Base-by-base conservation (phyloP, 768 basidiomycete genomes). In the Pholiota microspora region DNA sequence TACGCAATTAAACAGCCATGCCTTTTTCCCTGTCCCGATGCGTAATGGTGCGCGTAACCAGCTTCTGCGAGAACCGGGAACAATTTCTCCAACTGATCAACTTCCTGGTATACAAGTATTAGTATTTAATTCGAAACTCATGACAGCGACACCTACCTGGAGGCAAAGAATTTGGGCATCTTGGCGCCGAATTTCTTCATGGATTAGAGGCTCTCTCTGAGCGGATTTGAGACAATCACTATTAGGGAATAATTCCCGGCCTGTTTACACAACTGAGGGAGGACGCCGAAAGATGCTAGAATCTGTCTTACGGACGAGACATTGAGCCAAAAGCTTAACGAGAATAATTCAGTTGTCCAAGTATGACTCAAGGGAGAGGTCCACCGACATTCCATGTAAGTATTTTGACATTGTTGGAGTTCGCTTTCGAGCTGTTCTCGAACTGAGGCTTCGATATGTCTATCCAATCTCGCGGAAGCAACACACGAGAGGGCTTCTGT, bases 1-100 rank as follows among this genome's bases (percentile, higher is more conserved):
- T 83, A 94, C 0, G 88, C 84, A 55, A 97, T 83, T 50, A 96
- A 81, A 66, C 90, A 89, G 1, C 94, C 94, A 59, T 98, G 94
- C 44, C 79, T 81, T 71, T 98, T 98, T 6, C 72, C 71, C 16
- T 79, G 84, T 8, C 92, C 94, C 31, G 81, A 75, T 6, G 83
- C 85, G 68, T 84, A 88, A 47, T 82, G 78, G 64, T 82, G 70
- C 7, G 73, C 69, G 67, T 94, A 94, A 8, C 83, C 82, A 10
- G 83, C 83, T 28, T 73, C 66, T 42, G 87, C 77, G 6, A 96
- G 77, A 18, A 76, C 72, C 1, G 90, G 89, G 18, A 86, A 68
- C 16, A 95, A 74, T 60, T 83, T 86, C 31, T 88, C 84, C 23
- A 94, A 73, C 34, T 85, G 77, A 64, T 96, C 95, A 7, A 94